phyloP scores from a whole-genome alignment of 1,284 basidiomycete species.

The Cutaneotrichosporon cyanovorans region DNA sequence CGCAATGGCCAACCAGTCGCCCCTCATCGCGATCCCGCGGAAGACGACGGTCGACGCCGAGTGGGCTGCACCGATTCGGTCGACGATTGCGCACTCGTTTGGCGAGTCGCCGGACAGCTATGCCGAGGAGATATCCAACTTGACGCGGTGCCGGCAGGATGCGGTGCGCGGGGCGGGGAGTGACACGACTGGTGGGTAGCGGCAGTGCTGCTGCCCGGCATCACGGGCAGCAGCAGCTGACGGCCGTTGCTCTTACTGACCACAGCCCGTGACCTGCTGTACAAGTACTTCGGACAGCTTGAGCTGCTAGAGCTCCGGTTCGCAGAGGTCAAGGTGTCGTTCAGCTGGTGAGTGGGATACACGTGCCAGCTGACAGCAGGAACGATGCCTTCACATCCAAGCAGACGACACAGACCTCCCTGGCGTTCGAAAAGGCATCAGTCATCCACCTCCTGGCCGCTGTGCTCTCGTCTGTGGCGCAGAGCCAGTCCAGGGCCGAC shows the following conservation, averaged over 20 bases:
- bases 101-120: conserved; percentile 88
- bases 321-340: conserved; percentile 89
- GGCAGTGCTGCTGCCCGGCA: too few relatives aligned
- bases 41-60: conserved; percentile 61
- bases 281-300: conserved; percentile 99
- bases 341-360: conserved; percentile 61
- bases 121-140: conserved; percentile 67
- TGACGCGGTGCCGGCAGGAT: conserved; percentile 88
- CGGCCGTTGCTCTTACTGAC: too few relatives aligned
- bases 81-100: conserved; percentile 82
- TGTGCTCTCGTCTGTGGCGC: conserved; percentile 83
- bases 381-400: conserved; percentile 93
- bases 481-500: conserved; percentile 56
- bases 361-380: conserved; percentile 42
- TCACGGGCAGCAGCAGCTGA: neutral
- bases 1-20: conserved; percentile 44
- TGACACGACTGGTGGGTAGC: conserved; percentile 70
- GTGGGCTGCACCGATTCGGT: conserved; percentile 80
- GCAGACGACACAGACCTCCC: conserved; percentile 85
- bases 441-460: conserved; percentile 94
- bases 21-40: conserved; percentile 49
- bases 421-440: conserved; percentile 97
- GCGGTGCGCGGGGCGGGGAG: conserved; percentile 91
- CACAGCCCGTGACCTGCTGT: conserved; percentile 81
- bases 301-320: conserved; percentile 95